phyloP scores from a whole-genome alignment of 1,139 yeast genomes.

The Debaryomycetaceae sp. region DNA sequence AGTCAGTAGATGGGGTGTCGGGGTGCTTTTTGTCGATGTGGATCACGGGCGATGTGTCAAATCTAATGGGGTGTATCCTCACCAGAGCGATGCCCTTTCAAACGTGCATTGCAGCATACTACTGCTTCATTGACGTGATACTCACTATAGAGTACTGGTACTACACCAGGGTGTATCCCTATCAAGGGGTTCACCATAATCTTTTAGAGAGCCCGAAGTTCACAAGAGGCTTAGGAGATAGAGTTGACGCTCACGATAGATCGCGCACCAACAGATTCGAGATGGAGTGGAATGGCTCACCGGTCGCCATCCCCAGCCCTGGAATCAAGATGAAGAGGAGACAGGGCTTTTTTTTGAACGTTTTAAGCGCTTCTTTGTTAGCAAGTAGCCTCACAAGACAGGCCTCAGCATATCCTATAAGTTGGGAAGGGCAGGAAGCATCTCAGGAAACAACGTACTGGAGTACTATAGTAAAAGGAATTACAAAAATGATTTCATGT shows the following conservation, averaged over 20 bases:
- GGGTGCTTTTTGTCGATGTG: conserved; percentile 65
- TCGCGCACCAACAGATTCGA: conserved; percentile 9
- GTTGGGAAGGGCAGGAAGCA: neutral
- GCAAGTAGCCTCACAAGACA: conserved; percentile 1
- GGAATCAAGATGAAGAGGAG: neutral
- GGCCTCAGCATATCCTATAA: neutral
- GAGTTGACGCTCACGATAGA: conserved; percentile 1
- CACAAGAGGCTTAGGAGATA: conserved; percentile 10
- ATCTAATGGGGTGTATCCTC: conserved; percentile 68
- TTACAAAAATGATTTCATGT: too few relatives aligned
- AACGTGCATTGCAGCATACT: conserved; percentile 64
- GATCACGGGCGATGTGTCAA: conserved; percentile 80
- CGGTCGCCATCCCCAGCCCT: neutral
- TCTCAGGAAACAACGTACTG: neutral
- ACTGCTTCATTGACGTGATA: conserved; percentile 67
- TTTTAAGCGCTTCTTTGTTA: conserved; percentile 1
- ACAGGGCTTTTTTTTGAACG: neutral
- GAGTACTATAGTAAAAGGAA: neutral
- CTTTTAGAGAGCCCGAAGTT: conserved; percentile 22
- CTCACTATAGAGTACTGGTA: conserved; percentile 55
- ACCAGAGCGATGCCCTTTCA: conserved; percentile 78
- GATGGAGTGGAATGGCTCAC: conserved; percentile 2
- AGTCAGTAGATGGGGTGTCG: conserved; percentile 83
- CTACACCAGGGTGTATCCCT: conserved; percentile 19
- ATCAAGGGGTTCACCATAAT: conserved; percentile 21